Evolutionary conservation across 768 basidiomycete species (phyloP).

Genomic region (Psilocybe sp.): DNA sequence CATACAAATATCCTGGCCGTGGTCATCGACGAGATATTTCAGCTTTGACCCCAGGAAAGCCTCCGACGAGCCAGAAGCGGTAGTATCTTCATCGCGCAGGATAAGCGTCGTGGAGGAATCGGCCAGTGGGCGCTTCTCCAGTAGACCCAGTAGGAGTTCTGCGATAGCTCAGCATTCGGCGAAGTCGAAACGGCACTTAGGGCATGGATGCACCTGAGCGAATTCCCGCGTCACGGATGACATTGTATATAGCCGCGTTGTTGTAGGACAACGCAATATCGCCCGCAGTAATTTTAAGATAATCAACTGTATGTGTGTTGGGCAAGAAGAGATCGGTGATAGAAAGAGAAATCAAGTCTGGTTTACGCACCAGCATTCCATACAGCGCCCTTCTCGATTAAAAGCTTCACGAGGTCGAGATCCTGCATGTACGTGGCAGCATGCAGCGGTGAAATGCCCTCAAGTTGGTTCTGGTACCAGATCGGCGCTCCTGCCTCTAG

Average conservation of each 20-base stretch:
- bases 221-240: slow-evolving; percentile 90
- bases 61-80: slow-evolving; percentile 59
- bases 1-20: slow-evolving; percentile 83
- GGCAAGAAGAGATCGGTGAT: background rate
- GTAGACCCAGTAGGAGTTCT: slow-evolving; percentile 72
- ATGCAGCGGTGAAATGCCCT: slow-evolving; percentile 83
- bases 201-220: slow-evolving; percentile 64
- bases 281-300: slow-evolving; percentile 77
- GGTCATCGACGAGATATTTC: slow-evolving; percentile 62
- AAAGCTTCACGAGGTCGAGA: slow-evolving; percentile 53
- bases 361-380: slow-evolving; percentile 79
- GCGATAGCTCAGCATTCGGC: slow-evolving; percentile 16
- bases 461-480: slow-evolving; percentile 84
- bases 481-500: slow-evolving; percentile 71
- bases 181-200: slow-evolving; percentile 6
- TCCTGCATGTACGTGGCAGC: slow-evolving; percentile 80
- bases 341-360: background rate
- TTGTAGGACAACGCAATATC: slow-evolving; percentile 90
- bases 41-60: slow-evolving; percentile 73
- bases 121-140: slow-evolving; percentile 46
- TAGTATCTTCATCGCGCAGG: slow-evolving; percentile 49
- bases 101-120: slow-evolving; percentile 27
- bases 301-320: slow-evolving; percentile 54
- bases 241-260: slow-evolving; percentile 64
- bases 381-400: slow-evolving; percentile 80